Percentiles rank a stretch among this genome's conserved stretches.
These are phyloP conservation scores for Russula earlei DNA, from an alignment of 768 basidiomycete species.

Conservation along the genomic window DNA sequence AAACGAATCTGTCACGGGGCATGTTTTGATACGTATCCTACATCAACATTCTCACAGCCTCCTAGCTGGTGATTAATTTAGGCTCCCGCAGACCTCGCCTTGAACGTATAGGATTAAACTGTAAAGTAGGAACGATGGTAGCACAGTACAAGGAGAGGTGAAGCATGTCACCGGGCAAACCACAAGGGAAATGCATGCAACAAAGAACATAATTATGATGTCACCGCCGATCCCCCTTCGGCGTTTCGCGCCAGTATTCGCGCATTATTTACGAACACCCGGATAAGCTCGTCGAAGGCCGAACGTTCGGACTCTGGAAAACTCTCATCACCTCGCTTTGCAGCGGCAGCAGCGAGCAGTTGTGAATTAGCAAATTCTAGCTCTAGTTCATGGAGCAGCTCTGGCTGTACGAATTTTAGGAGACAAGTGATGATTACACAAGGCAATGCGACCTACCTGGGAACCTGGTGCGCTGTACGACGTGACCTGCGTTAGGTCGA, in stretches of 20 bases:
- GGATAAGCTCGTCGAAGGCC: constrained; percentile 85
- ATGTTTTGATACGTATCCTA: neutral
- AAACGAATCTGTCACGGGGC: neutral
- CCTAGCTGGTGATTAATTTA: neutral
- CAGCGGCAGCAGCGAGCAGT: constrained; percentile 60
- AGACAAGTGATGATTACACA: neutral
- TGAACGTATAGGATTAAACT: constrained; percentile 1
- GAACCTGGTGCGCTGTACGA: constrained; percentile 38
- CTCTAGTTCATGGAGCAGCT: constrained; percentile 79
- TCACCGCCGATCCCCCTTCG: constrained; percentile 38
- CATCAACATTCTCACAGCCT: neutral
- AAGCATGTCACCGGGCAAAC: neutral
- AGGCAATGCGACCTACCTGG: constrained; percentile 37
- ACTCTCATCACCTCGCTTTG: constrained; percentile 53
- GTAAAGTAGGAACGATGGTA: neutral
- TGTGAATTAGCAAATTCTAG: constrained; percentile 73
- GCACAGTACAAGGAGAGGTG: neutral
- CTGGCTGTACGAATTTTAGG: constrained; percentile 32
- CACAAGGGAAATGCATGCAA: neutral
- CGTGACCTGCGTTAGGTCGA: constrained; percentile 91
- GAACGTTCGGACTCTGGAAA: constrained; percentile 53
- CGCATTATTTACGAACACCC: constrained; percentile 88
- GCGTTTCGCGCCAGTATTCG: constrained; percentile 82
- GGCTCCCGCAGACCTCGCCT: neutral
- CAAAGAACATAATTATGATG: neutral